phyloP scores from a whole-genome alignment of 257 asterid species.

The Marsdenia floribunda region DNA sequence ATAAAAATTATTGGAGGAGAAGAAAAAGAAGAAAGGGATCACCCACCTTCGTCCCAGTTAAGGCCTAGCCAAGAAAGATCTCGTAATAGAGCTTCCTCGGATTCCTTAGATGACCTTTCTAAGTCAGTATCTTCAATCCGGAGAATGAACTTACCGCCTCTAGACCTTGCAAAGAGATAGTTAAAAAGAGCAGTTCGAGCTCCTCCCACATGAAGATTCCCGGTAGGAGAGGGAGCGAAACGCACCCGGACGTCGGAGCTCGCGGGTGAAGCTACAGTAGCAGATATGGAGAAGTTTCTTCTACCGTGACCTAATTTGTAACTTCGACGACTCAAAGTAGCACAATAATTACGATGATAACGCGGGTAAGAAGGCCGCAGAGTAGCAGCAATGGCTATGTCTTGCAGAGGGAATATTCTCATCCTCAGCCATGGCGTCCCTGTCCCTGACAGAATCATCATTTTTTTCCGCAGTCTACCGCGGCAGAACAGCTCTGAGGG shows the following conservation, averaged over 20 bases:
- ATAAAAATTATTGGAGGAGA: background rate
- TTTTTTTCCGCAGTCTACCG: background rate
- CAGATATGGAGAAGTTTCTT: slow-evolving; percentile 41
- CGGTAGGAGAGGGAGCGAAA: slow-evolving; percentile 98
- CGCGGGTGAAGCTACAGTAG: slow-evolving; percentile 31
- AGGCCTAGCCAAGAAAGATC: slow-evolving; percentile 98
- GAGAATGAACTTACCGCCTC: slow-evolving; percentile 80
- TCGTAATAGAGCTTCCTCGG: slow-evolving; percentile 82
- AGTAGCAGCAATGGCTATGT: background rate
- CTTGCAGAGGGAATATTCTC: background rate
- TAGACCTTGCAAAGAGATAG: slow-evolving; percentile 83
- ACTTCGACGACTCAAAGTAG: background rate
- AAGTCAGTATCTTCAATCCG: slow-evolving; percentile 94
- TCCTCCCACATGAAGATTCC: slow-evolving; percentile 96
- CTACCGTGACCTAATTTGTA: background rate
- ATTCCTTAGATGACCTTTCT: slow-evolving; percentile 92
- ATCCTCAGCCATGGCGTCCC: slow-evolving; percentile 14
- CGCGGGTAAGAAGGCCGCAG: background rate
- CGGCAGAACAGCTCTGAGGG: too few species aligned
- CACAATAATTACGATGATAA: background rate
- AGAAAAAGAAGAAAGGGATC: background rate
- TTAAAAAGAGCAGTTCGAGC: slow-evolving; percentile 97
- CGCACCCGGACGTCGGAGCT: slow-evolving; percentile 63
- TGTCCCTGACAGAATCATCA: slow-evolving; percentile 2
- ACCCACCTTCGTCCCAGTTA: slow-evolving; percentile 98